Base-by-base conservation (phyloP, 805 yeast genomes). In the Diddensiella santjacobensis region DNA sequence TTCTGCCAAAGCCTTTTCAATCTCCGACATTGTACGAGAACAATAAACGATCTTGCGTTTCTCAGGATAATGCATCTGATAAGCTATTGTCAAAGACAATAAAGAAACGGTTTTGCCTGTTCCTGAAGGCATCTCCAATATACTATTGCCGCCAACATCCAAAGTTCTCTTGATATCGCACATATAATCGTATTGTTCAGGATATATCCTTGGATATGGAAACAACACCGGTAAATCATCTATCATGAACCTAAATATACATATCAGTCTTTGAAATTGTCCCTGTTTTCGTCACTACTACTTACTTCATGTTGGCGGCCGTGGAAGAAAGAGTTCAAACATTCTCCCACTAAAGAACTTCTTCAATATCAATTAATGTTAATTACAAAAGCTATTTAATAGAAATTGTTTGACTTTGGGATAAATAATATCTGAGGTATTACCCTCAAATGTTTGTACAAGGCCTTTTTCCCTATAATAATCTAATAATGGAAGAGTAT, bases 11-110 rank as follows among this genome's bases (percentile, higher is more conserved):
- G 99, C 97, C 69, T 93, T 93, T 69, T 93, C 99, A 64, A 93
- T 93, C 70, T 93, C 99, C 8, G 97, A 87, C 98, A 93, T 93
- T 29, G 99, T 93, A 76, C 99, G 98, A 3, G 99, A 93, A 67
- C 99, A 93, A 68, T 93, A 93, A 4, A 93, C 87, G 56, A 93
- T 82, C 73, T 91, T 93, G 15, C 96, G 71, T 62, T 88, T 96
- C 61, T 91, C 97, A 6, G 96, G 95, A 64, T 91, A 90, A 62
- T 68, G 72, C 87, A 87, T 81, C 65, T 93, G 99, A 67, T 93
- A 93, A 11, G 99, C 96, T 40, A 93, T 88, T 0, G 98, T 88
- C 40, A 93, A 69, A 0, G 98, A 88, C 24, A 93, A 72, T 63
- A 93, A 73, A 0, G 98, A 89, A 2, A 93, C 86, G 33, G 99